Evolutionary conservation across 148 eudicot species (phyloP), one percentile per base, ranked within the genome.

Genomic region (Rhododendron vialii): DNA sequence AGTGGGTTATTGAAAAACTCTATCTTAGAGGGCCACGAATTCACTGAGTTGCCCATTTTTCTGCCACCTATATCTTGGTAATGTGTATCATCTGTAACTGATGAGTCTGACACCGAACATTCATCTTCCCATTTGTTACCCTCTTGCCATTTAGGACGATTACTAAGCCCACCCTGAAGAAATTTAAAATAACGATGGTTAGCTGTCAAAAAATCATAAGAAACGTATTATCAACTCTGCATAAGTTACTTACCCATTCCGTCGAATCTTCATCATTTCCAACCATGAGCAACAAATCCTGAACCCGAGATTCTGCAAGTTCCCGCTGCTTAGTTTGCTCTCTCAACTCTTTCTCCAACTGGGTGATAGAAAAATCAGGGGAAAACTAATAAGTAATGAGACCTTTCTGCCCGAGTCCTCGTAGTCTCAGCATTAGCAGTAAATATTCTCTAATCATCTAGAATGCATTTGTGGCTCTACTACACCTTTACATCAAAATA

Each of bases 341-440:
- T 86, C 84, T 91, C 84, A 98, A 93, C 91, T 98, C 98, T 84
- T 88, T 91, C 80, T 92, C 98, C 98, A 95, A 94, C 98, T 98
- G 92, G 84, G 86, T 13, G 26, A 45, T 12, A 28, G 5, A 81
- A 22, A 81, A 33, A 82, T 14, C 41, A 71, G 15, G 24, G 51
- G 28, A 22, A 22, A 20, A 45, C 13, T 71, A 67, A 43, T 35
- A 35, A 18, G 35, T 83, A 47, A 71, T 30, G 38, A 35, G 7
- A 14, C 76, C 76, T 30, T 71, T 13, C 38, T 33, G 76, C 76
- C 41, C 22, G 4, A 71, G 76, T 71, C 76, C 76, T 71, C 33
- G 20, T 71, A 30, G 76, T 71, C 76, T 30, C 71, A 71, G 41
- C 76, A 71, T 10, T 67, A 15, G 76, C 20, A 71, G 76, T 14